A percentile compares a stretch with the other conserved stretches of the same genome.
These are phyloP conservation scores for Irpex sp. DNA, from an alignment of 1,284 basidiomycete genomes.

Conservation along the genomic window DNA sequence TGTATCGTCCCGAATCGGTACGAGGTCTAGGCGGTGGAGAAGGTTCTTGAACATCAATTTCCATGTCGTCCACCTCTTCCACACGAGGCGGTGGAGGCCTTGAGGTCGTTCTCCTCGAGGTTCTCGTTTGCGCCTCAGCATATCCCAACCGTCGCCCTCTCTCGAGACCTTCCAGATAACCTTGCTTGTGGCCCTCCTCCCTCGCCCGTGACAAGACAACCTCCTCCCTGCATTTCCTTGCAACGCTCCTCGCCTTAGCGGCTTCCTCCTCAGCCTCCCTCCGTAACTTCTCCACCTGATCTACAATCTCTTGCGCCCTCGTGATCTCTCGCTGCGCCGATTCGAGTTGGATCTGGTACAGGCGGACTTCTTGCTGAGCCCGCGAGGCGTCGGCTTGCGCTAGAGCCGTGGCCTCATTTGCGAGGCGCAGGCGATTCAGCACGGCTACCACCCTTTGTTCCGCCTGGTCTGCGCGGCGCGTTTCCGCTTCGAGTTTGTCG, in stretches of 20 bases:
- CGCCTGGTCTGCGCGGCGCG: constrained; percentile 38
- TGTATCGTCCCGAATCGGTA: not conserved
- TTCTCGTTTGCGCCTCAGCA: constrained; percentile 15
- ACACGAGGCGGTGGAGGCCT: not conserved
- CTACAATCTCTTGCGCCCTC: constrained; percentile 41
- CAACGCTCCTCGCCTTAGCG: constrained; percentile 35
- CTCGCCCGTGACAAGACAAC: constrained; percentile 33
- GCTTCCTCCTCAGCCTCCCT: constrained; percentile 42
- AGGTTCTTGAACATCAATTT: constrained; percentile 1
- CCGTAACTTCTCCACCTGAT: constrained; percentile 33
- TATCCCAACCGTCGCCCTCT: constrained; percentile 24
- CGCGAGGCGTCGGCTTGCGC: constrained; percentile 36
- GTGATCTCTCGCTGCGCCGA: constrained; percentile 42
- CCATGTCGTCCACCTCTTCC: constrained; percentile 5
- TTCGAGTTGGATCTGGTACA: constrained; percentile 43
- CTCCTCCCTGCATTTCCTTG: constrained; percentile 39
- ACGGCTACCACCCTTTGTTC: constrained; percentile 41
- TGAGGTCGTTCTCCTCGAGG: not conserved
- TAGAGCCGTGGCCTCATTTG: constrained; percentile 35
- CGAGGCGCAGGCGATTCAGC: constrained; percentile 34
- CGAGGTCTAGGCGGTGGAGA: not conserved
- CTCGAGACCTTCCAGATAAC: constrained; percentile 35
- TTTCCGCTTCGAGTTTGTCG: constrained; percentile 39
- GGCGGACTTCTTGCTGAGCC: constrained; percentile 35
- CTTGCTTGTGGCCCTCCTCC: constrained; percentile 38